Percentiles rank a stretch among this genome's conserved stretches.
These are phyloP conservation scores for Quercus parvula DNA, from an alignment of 306 rosid species.

Conservation along the genomic window DNA sequence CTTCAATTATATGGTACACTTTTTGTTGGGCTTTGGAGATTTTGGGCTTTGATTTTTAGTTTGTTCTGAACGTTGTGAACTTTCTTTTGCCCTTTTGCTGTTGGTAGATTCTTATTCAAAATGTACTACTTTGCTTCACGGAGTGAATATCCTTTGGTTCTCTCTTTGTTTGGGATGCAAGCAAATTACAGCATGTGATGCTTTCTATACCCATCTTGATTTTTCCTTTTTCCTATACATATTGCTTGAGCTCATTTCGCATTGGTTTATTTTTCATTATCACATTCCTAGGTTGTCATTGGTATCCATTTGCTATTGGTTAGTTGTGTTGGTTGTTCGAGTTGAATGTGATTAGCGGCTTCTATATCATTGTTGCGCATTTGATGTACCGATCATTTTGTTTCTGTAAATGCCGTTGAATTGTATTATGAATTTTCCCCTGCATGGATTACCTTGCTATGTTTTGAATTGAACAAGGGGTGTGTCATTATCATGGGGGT, in stretches of 20 bases:
- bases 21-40: background rate
- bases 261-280: too few relatives aligned
- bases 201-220: too few relatives aligned
- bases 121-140: constrained; percentile 51
- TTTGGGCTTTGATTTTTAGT: constrained; percentile 1
- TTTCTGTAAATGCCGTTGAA: background rate
- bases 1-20: constrained; percentile 16
- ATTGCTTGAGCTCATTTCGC: too few relatives aligned
- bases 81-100: constrained; percentile 10
- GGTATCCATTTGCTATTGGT: too few relatives aligned
- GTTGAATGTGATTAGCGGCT: too few relatives aligned
- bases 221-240: too few relatives aligned
- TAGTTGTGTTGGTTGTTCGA: too few relatives aligned
- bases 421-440: too few relatives aligned
- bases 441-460: background rate
- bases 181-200: too few relatives aligned
- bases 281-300: too few relatives aligned
- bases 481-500: background rate
- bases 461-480: background rate
- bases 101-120: constrained; percentile 32
- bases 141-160: constrained; percentile 46
- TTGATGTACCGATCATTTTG: too few relatives aligned
- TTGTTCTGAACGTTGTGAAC: constrained; percentile 7
- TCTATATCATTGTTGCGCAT: too few relatives aligned
- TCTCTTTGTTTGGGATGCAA: constrained; percentile 18